Base-by-base conservation (phyloP, 441 rosid genomes). In the Populus trichocarpa region DNA sequence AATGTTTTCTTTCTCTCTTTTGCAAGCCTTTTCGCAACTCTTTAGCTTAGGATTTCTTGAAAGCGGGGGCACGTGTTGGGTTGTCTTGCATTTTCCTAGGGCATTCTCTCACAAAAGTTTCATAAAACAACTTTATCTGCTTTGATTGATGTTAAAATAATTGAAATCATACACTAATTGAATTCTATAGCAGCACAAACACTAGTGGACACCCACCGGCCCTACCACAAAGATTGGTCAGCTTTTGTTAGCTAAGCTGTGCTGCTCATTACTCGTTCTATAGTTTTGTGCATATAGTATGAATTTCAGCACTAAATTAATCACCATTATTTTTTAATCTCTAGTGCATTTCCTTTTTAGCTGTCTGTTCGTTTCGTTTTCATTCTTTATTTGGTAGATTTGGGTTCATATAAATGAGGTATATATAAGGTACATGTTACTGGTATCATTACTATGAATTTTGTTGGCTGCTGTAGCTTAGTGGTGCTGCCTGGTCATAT, bases 131-230 rank as follows among this genome's bases (percentile, higher is more conserved):
- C 32, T 30, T 30, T 30, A 30, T 30, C 32, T 30, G 20, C 69
- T 67, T 35, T 11, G 11, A 20, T 76, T 7, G 28, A 70, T 70
- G 40, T 38, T 35, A 20, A 9, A 22, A 40, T 20, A 20, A 23
- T 32, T 13, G 46, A 38, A 82, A 86, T 82, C 80, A 85, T 80
- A 78, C 71, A 79, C 78, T 78, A 67, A 83, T 71, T 22, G 75
- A 73, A 59, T 59, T 78, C 33, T 77, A 80, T 84, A 78, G 80
- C 75, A 82, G 73, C 85, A 83, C 86, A 81, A 86, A 73, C 79
- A 42, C 67, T 73, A 87, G 93, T 88, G 90, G 93, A 84, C 83
- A 80, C 88, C 87, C 84, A 87, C 85, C 25, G 25, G 25, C 25
- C 87, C 73, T 30, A 80, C 88, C 88, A 83, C 90, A 78, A 84